Conservation (phyloP, 2,329 filamentous ascomycete genomes). For the Colletotrichum viniferum region DNA sequence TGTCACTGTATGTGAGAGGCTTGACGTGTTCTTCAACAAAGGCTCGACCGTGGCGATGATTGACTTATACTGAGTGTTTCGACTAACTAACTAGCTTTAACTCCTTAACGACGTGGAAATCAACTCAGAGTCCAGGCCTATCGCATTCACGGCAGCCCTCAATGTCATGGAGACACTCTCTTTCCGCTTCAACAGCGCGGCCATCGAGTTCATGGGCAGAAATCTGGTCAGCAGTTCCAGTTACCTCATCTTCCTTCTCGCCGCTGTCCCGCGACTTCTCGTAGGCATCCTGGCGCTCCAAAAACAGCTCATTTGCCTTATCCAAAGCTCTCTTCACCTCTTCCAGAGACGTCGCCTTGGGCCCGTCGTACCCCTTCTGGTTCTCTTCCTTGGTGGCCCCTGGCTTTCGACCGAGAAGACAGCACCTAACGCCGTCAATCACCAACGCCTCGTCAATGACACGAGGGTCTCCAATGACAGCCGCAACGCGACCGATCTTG, state of each 20-base stretch:
- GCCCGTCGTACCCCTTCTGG: neutral
- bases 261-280: neutral
- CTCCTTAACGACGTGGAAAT: neutral
- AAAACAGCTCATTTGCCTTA: rapidly evolving
- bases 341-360: neutral
- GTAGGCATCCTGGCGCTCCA: neutral
- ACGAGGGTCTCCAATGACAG: neutral
- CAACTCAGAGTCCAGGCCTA: neutral
- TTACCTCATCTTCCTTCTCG: neutral
- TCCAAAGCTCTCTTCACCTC: neutral
- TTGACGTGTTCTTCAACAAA: neutral
- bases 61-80: neutral
- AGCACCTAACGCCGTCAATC: neutral
- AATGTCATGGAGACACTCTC: rapidly evolving
- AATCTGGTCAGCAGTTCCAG: neutral
- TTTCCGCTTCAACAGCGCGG: neutral
- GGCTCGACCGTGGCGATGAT: neutral
- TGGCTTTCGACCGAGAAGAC: neutral
- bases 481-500: neutral
- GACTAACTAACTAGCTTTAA: neutral
- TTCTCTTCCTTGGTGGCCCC: neutral
- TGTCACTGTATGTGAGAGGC: neutral
- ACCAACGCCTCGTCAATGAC: neutral
- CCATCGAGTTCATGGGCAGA: neutral
- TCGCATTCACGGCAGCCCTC: neutral